Base-by-base conservation (phyloP, 768 basidiomycete species). In the Mycena galopus region DNA sequence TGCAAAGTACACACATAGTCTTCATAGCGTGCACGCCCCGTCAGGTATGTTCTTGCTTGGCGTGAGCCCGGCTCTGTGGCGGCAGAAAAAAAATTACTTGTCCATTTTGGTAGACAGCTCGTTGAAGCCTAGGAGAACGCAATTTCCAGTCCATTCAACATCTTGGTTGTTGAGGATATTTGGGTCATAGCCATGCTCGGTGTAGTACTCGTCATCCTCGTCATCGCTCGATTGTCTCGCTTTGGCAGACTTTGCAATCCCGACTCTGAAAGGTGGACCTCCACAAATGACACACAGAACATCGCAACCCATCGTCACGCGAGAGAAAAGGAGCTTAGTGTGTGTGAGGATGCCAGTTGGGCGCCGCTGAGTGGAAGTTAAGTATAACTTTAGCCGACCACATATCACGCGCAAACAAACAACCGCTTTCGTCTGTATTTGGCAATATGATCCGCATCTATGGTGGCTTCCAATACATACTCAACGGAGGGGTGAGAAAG, bases 91-190 rank as follows among this genome's bases (percentile, higher is more conserved):
- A 23, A 11, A 14, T 47, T 29, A 62, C 60, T 62, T 62, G 37
- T 62, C 60, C 44, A 62, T 62, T 42, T 39, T 25, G 21, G 60
- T 62, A 27, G 60, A 62, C 2, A 39, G 37, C 23, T 23, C 17
- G 33, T 62, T 62, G 37, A 30, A 62, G 23, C 60, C 60, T 27
- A 62, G 60, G 60, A 62, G 39, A 62, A 44, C 0, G 19, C 37
- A 27, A 16, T 17, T 21, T 42, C 19, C 23, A 44, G 25, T 29
- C 60, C 60, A 62, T 62, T 19, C 29, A 23, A n/a, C 42, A 11
- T 62, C 60, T 42, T 35, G 39, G 16, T 44, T 42, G 29, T 17
- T 62, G 60, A 62, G 2, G 42, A 62, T 47, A 19, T 23, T 17
- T 29, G 42, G 42, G 23, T 62, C 60, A 29, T 62, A 62, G 11